Evolutionary conservation across 768 basidiomycete species (phyloP), one percentile per base, ranked within the genome.

Genomic region (Lentinula sp.): DNA sequence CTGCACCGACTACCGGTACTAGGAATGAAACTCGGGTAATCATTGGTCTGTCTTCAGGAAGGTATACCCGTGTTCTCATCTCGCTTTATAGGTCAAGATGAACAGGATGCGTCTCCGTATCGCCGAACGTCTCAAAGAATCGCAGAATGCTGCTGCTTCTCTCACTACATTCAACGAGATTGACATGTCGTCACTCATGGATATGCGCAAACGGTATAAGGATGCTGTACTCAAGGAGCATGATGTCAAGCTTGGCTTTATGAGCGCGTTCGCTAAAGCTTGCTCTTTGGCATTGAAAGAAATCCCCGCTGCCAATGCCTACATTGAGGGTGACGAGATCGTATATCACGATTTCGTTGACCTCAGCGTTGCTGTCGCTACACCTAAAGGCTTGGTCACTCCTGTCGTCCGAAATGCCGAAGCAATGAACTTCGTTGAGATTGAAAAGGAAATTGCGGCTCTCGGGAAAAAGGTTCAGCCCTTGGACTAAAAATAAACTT

Each of bases 131-230:
- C 85, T 99, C 72, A 99, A 99, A 79, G 89, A 97, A 72, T 96
- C 95, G 23, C 96, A 99, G 74, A 97, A 98, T 71, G 85, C 92
- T 18, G 97, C 96, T 4, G 96, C 96, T 51, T 95, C 94, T 54
- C 75, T 98, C 62, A 98, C 97, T 37, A 98, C 96, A 28, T 99
- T 99, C 84, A 98, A 99, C 78, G 96, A 99, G 77, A 93, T 99
- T 70, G 96, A 98, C 79, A 98, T 99, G 96, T 95, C 93, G 45
- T 88, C 91, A 46, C 78, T 98, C 60, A 91, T 97, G 79, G 87
- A 89, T 45, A 86, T 98, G 87, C 91, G 96, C 68, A 85, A 88
- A 71, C 85, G 88, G 71, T 95, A 94, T 85, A 98, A 98, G 80
- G 95, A 97, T 64, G 78, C 83, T 48, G 79, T 98, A 42, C 78